Percentiles rank a stretch among this genome's conserved stretches.
Conservation (phyloP, 2,329 filamentous ascomycete species). For the Monosporascus sp. region DNA sequence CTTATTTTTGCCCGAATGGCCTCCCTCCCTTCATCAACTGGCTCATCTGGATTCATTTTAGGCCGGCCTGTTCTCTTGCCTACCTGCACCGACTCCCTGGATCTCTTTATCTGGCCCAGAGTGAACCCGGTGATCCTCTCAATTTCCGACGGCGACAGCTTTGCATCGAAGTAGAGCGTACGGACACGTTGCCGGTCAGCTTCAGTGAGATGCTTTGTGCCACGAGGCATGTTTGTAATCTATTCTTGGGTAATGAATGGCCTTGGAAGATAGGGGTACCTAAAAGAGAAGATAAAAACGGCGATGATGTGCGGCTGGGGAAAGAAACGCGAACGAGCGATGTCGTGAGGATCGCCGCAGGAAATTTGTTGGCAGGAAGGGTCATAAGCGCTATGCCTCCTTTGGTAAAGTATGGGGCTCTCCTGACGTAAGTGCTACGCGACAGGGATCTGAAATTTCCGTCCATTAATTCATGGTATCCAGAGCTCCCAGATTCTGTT, state of each 20-base stretch:
- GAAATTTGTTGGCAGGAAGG: not conserved
- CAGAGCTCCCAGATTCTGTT: no score
- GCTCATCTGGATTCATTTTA: not conserved
- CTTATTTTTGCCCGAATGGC: not conserved
- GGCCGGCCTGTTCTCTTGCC: constrained; percentile 4
- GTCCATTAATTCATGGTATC: not conserved
- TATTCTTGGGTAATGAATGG: not conserved
- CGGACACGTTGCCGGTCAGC: constrained; percentile 3
- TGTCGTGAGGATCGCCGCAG: not conserved
- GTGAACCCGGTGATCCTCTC: constrained; percentile 2
- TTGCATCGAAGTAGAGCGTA: constrained; percentile 5
- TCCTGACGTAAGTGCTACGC: not conserved
- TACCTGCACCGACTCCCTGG: constrained; percentile 1
- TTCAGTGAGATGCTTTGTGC: constrained; percentile 5
- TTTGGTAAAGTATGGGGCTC: not conserved
- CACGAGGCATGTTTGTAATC: not conserved
- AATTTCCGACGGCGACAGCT: constrained; percentile 1
- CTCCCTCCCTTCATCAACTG: not conserved
- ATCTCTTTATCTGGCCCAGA: constrained; percentile 3
- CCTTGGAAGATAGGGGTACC: not conserved
- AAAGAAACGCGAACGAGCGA: not conserved
- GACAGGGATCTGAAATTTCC: not conserved
- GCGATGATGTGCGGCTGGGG: no score
- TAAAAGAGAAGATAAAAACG: not conserved
- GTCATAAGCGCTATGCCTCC: not conserved